A percentile compares a stretch with the other conserved stretches of the same genome.
phyloP scores from a whole-genome alignment of 805 yeast genomes.

The Saccharomyces paradoxus region DNA sequence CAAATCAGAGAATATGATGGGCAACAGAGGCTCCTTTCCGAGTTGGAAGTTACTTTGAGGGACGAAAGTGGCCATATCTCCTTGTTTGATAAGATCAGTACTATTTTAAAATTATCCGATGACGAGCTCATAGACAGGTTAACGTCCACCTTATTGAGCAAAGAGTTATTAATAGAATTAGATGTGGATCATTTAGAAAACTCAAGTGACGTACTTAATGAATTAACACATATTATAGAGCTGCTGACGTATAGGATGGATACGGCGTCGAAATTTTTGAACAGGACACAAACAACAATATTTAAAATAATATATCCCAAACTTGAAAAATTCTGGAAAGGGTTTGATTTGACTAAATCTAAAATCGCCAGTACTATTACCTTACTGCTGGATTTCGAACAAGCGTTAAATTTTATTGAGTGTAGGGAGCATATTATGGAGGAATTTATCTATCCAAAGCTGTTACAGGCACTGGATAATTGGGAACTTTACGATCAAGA shows the following conservation, averaged over 20 bases:
- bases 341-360: conserved; percentile 5
- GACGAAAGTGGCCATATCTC: background rate
- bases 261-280: conserved; percentile 8
- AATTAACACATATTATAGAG: conserved; percentile 9
- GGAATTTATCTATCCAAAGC: conserved; percentile 32
- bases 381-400: conserved; percentile 15
- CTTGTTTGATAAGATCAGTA: conserved; percentile 2
- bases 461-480: conserved; percentile 27
- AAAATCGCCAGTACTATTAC: conserved; percentile 5
- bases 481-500: conserved; percentile 28
- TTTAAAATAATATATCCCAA: conserved; percentile 8
- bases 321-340: conserved; percentile 7
- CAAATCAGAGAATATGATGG: conserved; percentile 3
- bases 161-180: background rate
- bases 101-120: conserved; percentile 13
- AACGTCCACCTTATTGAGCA: conserved; percentile 8
- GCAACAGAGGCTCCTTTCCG: conserved; percentile 2
- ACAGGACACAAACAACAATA: conserved; percentile 20
- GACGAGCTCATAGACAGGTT: conserved; percentile 12
- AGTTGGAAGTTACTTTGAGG: background rate
- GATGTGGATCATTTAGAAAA: conserved; percentile 7
- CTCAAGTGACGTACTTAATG: conserved; percentile 1
- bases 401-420: conserved; percentile 14
- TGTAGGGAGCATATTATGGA: conserved; percentile 23
- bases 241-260: conserved; percentile 17